A percentile compares a stretch with the other conserved stretches of the same genome.
Conservation (phyloP, 768 basidiomycete genomes). For the Lactarius deliciosus region DNA sequence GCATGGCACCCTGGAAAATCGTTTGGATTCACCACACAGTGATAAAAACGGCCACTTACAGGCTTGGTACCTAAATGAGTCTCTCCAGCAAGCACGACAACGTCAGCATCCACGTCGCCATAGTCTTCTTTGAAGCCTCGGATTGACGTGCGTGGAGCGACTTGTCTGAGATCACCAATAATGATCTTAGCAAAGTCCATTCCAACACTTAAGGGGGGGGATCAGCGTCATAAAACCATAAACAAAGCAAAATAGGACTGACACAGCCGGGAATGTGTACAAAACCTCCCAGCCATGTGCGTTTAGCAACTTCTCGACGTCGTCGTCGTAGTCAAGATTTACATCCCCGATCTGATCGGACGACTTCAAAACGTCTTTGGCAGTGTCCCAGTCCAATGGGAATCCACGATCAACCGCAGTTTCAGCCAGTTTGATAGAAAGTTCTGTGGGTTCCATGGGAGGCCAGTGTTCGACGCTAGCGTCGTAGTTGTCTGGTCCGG, state of each 20-base stretch:
- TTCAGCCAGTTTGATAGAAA: neutral
- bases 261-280: conserved; percentile 44
- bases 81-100: conserved; percentile 43
- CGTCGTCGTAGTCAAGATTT: conserved; percentile 32
- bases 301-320: conserved; percentile 37
- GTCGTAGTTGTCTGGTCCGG: conserved; percentile 27
- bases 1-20: conserved; percentile 24
- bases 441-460: neutral
- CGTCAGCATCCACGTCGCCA: conserved; percentile 36
- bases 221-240: neutral
- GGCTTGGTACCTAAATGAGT: conserved; percentile 44
- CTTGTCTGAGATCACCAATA: conserved; percentile 39
- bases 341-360: conserved; percentile 1
- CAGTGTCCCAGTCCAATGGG: conserved; percentile 12
- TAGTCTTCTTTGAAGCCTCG: conserved; percentile 46
- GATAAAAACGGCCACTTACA: conserved; percentile 33
- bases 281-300: conserved; percentile 43
- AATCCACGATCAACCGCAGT: neutral
- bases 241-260: conserved; percentile 30
- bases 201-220: conserved; percentile 36
- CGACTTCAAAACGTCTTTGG: neutral
- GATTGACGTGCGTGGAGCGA: conserved; percentile 39
- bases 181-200: conserved; percentile 49
- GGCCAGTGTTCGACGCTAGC: conserved; percentile 21
- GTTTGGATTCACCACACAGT: neutral